A percentile compares a stretch with the other conserved stretches of the same genome.
Evolutionary conservation across 495 filamentous ascomycete genomes (phyloP).

Genomic region (Lasiosphaeris hirsuta): DNA sequence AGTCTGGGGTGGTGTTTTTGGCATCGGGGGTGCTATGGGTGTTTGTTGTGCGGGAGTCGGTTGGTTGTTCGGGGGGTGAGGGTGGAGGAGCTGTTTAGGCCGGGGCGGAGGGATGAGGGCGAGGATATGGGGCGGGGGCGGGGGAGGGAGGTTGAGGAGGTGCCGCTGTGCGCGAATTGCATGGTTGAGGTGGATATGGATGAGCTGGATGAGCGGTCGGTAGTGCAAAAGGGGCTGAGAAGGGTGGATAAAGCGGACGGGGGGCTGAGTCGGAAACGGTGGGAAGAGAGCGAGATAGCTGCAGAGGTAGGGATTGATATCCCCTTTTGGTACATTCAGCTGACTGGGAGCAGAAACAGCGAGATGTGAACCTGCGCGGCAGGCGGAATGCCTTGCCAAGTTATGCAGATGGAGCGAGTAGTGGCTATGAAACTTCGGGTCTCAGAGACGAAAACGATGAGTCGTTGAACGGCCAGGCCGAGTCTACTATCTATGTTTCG

Average conservation of each 20-base stretch:
- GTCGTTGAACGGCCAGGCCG: conserved; percentile 2
- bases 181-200: conserved; percentile 25
- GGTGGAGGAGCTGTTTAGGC: conserved; percentile 19
- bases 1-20: conserved; percentile 50
- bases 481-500: conserved; percentile 38
- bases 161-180: conserved; percentile 37
- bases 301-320: conserved; percentile 15
- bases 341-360: background rate
- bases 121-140: conserved; percentile 6
- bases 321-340: too few species aligned
- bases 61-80: conserved; percentile 12
- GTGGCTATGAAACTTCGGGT: background rate
- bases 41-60: conserved; percentile 40
- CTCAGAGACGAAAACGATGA: too few species aligned
- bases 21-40: conserved; percentile 47
- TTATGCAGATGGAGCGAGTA: background rate
- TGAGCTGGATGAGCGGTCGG: conserved; percentile 3
- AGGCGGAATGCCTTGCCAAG: background rate
- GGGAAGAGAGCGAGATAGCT: background rate
- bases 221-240: conserved; percentile 26
- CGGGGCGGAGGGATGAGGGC: background rate
- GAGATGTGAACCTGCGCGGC: background rate
- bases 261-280: conserved; percentile 19
- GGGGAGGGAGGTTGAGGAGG: conserved; percentile 29
- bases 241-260: conserved; percentile 27